Base-by-base conservation (phyloP, 257 asterid species). In the Ehretia macrophylla region DNA sequence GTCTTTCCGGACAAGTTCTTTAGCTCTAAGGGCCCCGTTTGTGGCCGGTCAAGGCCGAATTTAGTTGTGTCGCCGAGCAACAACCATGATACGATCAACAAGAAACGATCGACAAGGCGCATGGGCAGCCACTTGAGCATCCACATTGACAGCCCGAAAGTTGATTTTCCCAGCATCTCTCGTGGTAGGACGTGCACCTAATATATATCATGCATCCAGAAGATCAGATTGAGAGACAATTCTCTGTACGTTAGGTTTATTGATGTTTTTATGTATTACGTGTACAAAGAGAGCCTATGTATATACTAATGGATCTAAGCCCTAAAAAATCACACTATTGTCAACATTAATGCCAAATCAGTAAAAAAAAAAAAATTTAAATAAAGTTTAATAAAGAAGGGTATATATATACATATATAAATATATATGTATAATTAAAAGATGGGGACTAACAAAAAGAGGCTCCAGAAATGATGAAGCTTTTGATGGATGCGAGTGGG, bases 101-200 rank as follows among this genome's bases (percentile, higher is more conserved):
- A 57, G 16, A 86, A 51, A 14, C 66, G 78, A 67, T 86, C 95
- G 66, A 86, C 92, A 56, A 83, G 70, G 56, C 75, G 76, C 6
- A 81, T 52, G 58, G 95, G 95, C 35, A 86, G 64, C 92, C 92
- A 83, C 79, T 86, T 86, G 21, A 86, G 87, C 58, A 86, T 65
- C 79, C 79, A 78, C 95, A 83, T 86, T 66, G 89, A 77, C 77
- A 86, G 65, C 58, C 90, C 88, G 59, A 83, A 86, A 65, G 95
- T 86, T 10, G 95, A 86, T 68, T 63, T 77, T 49, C 95, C 95
- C 57, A 86, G 72, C 83, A 86, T 83, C 64, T 83, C 89, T 74
- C 72, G 78, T 72, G 95, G 95, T 72, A 87, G 83, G 69, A 87
- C 75, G 77, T 87, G 95, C 63, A 87, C 86, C 95, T 87, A 76